phyloP scores from a whole-genome alignment of 345 rosid species.

The Firmiana major region DNA sequence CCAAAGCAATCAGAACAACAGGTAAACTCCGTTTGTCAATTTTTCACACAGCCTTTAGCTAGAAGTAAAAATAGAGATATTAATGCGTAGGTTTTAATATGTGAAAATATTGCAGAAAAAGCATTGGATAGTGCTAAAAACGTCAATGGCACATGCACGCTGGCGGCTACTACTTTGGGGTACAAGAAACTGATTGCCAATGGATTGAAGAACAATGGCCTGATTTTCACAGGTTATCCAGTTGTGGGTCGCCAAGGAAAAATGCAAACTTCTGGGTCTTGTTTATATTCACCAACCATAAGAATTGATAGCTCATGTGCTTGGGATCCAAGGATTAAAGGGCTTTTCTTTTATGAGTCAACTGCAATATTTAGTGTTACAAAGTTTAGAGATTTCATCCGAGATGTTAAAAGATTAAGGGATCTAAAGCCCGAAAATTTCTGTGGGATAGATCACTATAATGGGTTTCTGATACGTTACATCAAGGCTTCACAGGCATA shows the following conservation, averaged over 20 bases:
- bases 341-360: constrained; percentile 79
- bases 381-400: constrained; percentile 47
- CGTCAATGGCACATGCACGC: constrained; percentile 50
- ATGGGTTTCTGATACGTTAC: constrained; percentile 67
- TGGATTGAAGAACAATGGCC: constrained; percentile 64
- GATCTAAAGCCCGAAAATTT: constrained; percentile 55
- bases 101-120: constrained; percentile 46
- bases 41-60: too few relatives aligned
- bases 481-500: constrained; percentile 70
- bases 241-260: constrained; percentile 78
- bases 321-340: constrained; percentile 71
- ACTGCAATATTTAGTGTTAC: constrained; percentile 58
- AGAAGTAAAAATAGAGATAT: neutral
- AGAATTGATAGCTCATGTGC: constrained; percentile 44
- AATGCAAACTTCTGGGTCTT: constrained; percentile 80
- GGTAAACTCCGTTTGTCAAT: constrained; percentile 30
- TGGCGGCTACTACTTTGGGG: constrained; percentile 47
- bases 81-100: neutral
- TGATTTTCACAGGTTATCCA: constrained; percentile 72
- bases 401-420: constrained; percentile 58
- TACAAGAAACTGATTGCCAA: constrained; percentile 57
- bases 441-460: constrained; percentile 69
- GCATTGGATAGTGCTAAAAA: constrained; percentile 40
- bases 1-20: constrained; percentile 50
- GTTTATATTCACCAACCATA: constrained; percentile 56